Evolutionary conservation across 257 asterid species (phyloP).

Genomic region (Lycium ferocissimum): DNA sequence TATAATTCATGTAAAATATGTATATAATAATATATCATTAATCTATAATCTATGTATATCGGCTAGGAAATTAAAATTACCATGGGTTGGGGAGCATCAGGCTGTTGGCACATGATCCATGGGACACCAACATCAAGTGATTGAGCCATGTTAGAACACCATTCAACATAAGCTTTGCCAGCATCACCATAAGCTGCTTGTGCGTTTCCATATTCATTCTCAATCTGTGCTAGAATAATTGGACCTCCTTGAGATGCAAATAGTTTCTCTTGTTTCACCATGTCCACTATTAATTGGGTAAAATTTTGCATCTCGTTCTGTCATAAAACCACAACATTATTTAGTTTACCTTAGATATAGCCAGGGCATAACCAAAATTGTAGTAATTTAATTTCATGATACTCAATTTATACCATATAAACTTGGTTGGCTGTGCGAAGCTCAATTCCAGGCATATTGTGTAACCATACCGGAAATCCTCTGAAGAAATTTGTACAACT

Average conservation of each 20-base stretch:
- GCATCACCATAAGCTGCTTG: slow-evolving; percentile 63
- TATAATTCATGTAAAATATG: too few relatives aligned
- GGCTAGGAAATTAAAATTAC: slow-evolving; percentile 37
- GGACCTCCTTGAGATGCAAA: slow-evolving; percentile 97
- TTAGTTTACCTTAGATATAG: too few relatives aligned
- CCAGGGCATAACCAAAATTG: too few relatives aligned
- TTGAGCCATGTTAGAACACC: slow-evolving; percentile 72
- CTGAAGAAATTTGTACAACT: slow-evolving; percentile 31
- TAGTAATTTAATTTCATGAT: background rate
- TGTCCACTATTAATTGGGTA: slow-evolving; percentile 64
- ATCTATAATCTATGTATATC: too few relatives aligned
- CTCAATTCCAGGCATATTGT: slow-evolving; percentile 59
- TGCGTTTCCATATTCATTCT: slow-evolving; percentile 81
- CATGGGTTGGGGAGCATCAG: slow-evolving; percentile 69
- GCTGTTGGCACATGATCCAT: slow-evolving; percentile 89
- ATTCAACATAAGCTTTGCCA: slow-evolving; percentile 65
- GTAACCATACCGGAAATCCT: slow-evolving; percentile 86
- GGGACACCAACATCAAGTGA: slow-evolving; percentile 73
- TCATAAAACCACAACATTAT: background rate
- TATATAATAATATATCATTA: too few relatives aligned
- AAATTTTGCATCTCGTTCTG: slow-evolving; percentile 84
- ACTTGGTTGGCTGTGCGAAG: slow-evolving; percentile 64
- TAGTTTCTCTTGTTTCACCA: slow-evolving; percentile 67
- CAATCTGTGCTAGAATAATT: slow-evolving; percentile 77
- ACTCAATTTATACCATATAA: slow-evolving; percentile 51